Evolutionary conservation across 257 asterid genomes (phyloP).

Genomic region (Nicotiana undulata): DNA sequence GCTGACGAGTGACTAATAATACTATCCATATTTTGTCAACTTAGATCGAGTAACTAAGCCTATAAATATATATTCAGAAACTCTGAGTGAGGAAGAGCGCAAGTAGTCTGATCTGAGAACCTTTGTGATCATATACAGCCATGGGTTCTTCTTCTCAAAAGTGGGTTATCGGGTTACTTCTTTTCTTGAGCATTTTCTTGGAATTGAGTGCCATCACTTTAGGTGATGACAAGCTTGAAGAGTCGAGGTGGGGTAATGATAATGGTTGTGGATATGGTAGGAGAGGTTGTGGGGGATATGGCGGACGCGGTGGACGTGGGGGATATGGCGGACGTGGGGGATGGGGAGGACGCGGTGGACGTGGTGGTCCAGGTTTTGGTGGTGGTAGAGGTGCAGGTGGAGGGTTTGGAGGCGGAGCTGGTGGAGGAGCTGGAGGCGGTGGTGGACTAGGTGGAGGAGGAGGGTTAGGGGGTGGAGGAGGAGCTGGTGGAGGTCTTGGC

Average conservation of each 20-base stretch:
- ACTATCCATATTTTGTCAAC: neutral
- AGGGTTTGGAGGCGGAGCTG: constrained; percentile 14
- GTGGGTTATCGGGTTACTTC: constrained; percentile 6
- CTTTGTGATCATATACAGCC: neutral
- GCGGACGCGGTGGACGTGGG: neutral
- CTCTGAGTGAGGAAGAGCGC: neutral
- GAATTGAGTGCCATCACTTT: constrained; percentile 13
- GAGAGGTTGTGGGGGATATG: constrained; percentile 20
- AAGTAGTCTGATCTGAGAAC: neutral
- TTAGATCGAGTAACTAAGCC: neutral
- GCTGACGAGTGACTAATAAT: neutral
- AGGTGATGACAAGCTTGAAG: constrained; percentile 18
- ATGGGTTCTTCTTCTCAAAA: constrained; percentile 20
- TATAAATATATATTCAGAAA: constrained; percentile 7
- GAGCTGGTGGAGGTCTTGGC: constrained; percentile 14
- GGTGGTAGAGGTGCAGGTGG: constrained; percentile 15
- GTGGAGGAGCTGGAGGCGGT: constrained; percentile 9
- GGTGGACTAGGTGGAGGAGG: constrained; percentile 7
- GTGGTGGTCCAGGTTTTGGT: constrained; percentile 13
- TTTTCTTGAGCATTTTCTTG: constrained; percentile 17
- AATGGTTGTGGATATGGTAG: constrained; percentile 20
- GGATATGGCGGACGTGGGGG: neutral
- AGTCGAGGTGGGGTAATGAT: constrained; percentile 20
- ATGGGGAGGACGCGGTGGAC: neutral
- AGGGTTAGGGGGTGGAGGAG: constrained; percentile 11